phyloP scores from a whole-genome alignment of 1,284 basidiomycete species.

The Pseudozyma sp. region DNA sequence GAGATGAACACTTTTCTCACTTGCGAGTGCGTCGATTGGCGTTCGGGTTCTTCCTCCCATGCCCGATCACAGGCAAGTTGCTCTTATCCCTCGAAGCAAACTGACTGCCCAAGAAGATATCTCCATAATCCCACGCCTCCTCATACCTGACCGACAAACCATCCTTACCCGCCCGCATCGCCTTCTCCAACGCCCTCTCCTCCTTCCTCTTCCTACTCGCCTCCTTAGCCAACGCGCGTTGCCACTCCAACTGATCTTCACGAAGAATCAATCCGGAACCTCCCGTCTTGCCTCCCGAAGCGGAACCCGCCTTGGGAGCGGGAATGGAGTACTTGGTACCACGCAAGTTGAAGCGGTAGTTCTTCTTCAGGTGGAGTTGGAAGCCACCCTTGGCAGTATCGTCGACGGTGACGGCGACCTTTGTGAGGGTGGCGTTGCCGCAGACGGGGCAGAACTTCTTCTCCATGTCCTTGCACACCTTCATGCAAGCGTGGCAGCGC shows the following conservation, averaged over 20 bases:
- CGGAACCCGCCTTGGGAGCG: conserved; percentile 81
- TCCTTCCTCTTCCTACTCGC: conserved; percentile 60
- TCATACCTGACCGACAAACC: conserved; percentile 62
- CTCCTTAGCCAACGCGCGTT: conserved; percentile 58
- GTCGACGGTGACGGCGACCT: conserved; percentile 82
- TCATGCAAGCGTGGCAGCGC: conserved; percentile 98
- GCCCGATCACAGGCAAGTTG: conserved; percentile 62
- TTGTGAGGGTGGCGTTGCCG: conserved; percentile 89
- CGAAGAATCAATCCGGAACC: conserved; percentile 60
- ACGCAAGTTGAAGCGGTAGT: conserved; percentile 89
- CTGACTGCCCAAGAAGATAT: conserved; percentile 56
- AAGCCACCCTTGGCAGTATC: conserved; percentile 52
- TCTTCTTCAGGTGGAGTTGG: conserved; percentile 66
- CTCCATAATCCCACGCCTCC: conserved; percentile 64
- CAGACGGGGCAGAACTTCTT: conserved; percentile 98
- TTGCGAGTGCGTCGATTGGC: conserved; percentile 49
- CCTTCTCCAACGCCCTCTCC: conserved; percentile 50
- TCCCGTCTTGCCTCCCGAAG: conserved; percentile 54
- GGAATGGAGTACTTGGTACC: conserved; percentile 96
- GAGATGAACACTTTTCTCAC: conserved; percentile 2
- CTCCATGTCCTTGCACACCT: conserved; percentile 93
- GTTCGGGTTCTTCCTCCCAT: conserved; percentile 67
- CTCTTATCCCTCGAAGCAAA: conserved; percentile 30
- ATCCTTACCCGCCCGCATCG: conserved; percentile 58
- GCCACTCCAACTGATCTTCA: conserved; percentile 68